phyloP scores from a whole-genome alignment of 768 basidiomycete genomes.

The Lentinula raphanica region DNA sequence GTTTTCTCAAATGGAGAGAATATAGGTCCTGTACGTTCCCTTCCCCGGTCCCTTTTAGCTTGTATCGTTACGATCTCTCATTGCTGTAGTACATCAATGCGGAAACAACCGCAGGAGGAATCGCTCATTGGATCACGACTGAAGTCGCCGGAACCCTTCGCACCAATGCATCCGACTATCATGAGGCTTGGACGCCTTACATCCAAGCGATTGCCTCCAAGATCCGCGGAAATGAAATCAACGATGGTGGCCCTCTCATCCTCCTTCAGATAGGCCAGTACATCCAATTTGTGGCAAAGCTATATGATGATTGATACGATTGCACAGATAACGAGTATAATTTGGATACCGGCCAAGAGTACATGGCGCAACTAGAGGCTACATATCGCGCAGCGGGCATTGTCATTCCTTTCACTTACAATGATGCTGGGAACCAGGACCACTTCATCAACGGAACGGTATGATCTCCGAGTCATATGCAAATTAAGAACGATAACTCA shows the following conservation, averaged over 20 bases:
- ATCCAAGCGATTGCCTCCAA: constrained; percentile 59
- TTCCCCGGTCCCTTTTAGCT: not conserved
- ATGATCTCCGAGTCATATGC: constrained; percentile 16
- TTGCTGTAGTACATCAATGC: constrained; percentile 60
- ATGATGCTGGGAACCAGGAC: constrained; percentile 52
- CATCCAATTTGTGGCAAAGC: too few relatives aligned
- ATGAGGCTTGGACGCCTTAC: constrained; percentile 66
- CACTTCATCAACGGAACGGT: constrained; percentile 74
- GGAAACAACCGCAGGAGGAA: constrained; percentile 55
- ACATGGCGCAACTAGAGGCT: constrained; percentile 58
- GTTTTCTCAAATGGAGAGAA: not conserved
- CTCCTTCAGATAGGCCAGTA: constrained; percentile 27
- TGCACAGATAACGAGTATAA: constrained; percentile 71
- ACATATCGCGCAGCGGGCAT: constrained; percentile 52
- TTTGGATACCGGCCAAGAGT: constrained; percentile 44
- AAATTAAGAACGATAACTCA: not conserved
- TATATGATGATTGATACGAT: too few relatives aligned
- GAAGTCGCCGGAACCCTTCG: constrained; percentile 57
- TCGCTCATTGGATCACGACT: constrained; percentile 53
- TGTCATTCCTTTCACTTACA: constrained; percentile 69
- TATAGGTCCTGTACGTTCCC: constrained; percentile 34
- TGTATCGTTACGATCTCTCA: not conserved
- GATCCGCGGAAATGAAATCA: constrained; percentile 63
- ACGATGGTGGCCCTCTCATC: constrained; percentile 71
- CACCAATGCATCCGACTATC: constrained; percentile 72